Base-by-base conservation (phyloP, 257 asterid species). In the Nicotiana obtusifolia region DNA sequence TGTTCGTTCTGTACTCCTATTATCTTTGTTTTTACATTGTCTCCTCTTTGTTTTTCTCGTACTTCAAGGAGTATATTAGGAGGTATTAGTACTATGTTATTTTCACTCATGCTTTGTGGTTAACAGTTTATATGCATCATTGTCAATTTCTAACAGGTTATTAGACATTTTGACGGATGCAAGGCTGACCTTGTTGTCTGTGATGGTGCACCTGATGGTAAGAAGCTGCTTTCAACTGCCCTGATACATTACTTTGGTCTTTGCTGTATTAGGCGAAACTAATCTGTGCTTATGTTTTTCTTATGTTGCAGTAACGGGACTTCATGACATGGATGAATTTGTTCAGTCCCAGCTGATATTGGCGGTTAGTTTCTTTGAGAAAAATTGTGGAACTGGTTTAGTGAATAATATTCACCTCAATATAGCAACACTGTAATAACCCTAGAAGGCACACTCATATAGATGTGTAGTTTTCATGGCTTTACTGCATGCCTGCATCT, bases 121-220 rank as follows among this genome's bases (percentile, higher is more conserved):
- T 24, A 24, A 26, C 44, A 4, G 10, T 49, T 73, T 49, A 7
- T 47, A 57, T 14, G 59, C 41, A 14, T 15, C 62, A 24, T 52
- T 44, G 37, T 75, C 62, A 47, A 71, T 7, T 1, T 44, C 26
- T 49, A 66, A 82, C 82, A 96, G 99, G 98, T 96, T 82, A 96
- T 96, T 85, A 89, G 98, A 80, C 98, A 94, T 92, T 96, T 96
- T 90, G 98, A 96, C 87, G 98, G 99, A 86, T 96, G 99, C 93
- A 94, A 96, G 86, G 98, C 99, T 78, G 98, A 96, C 88, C 94
- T 96, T 81, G 98, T 96, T 85, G 99, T 96, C 68, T 96, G 99
- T 83, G 99, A 96, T 87, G 98, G 99, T 76, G 99, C 99, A 77
- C 99, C 99, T 71, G 99, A 96, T 88, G 98, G 99, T 96, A 82